phyloP scores from a whole-genome alignment of 352 stramenopile species.

The Phytopythium chamaehyphon region DNA sequence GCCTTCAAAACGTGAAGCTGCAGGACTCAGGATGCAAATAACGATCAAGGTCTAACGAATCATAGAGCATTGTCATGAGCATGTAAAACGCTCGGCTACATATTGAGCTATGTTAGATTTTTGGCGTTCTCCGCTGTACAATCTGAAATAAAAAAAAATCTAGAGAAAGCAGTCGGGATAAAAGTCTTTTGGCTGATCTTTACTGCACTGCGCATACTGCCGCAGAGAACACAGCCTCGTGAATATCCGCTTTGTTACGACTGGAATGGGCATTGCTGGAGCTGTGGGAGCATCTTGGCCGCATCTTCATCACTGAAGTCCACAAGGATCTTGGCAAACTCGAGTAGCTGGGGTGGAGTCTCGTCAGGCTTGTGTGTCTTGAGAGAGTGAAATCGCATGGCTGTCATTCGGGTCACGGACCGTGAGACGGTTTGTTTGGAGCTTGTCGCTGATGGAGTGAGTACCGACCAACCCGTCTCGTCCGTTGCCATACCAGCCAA shows the following conservation, averaged over 20 bases:
- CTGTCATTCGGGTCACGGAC: neutral
- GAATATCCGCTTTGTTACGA: too few species aligned
- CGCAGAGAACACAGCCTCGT: too few species aligned
- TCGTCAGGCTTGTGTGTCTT: neutral
- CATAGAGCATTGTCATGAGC: too few species aligned
- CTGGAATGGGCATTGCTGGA: neutral
- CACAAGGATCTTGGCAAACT: neutral
- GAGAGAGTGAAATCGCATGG: neutral
- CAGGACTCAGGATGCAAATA: too few species aligned
- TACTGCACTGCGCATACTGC: too few species aligned
- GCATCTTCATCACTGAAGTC: neutral
- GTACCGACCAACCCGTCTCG: constrained; percentile 23
- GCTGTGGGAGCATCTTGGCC: neutral
- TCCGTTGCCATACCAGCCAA: constrained; percentile 20
- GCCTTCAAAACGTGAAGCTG: neutral
- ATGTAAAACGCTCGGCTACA: too few species aligned
- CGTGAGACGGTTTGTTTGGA: neutral
- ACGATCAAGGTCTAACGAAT: too few species aligned
- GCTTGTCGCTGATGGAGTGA: neutral
- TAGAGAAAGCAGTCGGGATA: too few species aligned
- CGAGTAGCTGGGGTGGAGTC: neutral
- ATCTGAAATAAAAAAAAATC: too few species aligned
- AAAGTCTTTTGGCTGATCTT: too few species aligned
- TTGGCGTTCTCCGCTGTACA: too few species aligned
- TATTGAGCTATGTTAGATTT: too few species aligned